phyloP scores from a whole-genome alignment of 495 filamentous ascomycete species.

The Neurospora sp. region DNA sequence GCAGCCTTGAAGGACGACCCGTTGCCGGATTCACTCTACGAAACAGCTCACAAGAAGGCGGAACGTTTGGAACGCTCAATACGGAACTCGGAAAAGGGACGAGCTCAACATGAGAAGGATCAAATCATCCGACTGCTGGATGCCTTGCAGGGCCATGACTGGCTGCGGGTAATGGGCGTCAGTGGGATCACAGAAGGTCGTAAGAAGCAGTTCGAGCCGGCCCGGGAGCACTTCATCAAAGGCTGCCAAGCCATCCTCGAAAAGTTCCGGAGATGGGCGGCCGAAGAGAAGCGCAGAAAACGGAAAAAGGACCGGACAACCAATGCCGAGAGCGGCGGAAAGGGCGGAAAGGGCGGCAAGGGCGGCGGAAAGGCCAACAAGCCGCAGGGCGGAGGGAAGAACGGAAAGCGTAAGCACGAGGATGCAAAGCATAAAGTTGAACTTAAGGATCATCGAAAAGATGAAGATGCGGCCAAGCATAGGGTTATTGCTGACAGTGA shows the following conservation, averaged over 20 bases:
- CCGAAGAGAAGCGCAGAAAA: constrained; percentile 79
- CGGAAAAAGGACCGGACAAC: constrained; percentile 52
- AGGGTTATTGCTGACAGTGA: constrained; percentile 9
- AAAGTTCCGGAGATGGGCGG: constrained; percentile 80
- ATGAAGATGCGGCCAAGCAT: constrained; percentile 18
- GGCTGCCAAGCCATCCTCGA: constrained; percentile 71
- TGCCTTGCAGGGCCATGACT: constrained; percentile 81
- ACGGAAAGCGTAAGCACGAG: constrained; percentile 22
- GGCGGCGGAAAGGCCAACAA: constrained; percentile 19
- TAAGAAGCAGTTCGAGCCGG: constrained; percentile 77
- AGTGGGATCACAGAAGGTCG: constrained; percentile 72
- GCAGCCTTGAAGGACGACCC: constrained; percentile 48
- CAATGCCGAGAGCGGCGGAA: constrained; percentile 37
- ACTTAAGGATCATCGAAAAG: constrained; percentile 12
- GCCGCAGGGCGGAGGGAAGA: constrained; percentile 5
- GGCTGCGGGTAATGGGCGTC: constrained; percentile 90
- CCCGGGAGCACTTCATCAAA: constrained; percentile 69
- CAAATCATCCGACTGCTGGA: constrained; percentile 79
- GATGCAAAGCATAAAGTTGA: constrained; percentile 13
- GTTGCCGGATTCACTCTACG: constrained; percentile 56
- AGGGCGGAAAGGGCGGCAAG: constrained; percentile 19
- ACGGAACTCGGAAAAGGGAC: constrained; percentile 85
- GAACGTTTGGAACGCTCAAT: constrained; percentile 87
- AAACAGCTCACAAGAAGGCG: constrained; percentile 61
- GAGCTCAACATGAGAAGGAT: constrained; percentile 84